Evolutionary conservation across 176 grass and related monocot genomes (phyloP).

Genomic region (Neostapfia colusana): DNA sequence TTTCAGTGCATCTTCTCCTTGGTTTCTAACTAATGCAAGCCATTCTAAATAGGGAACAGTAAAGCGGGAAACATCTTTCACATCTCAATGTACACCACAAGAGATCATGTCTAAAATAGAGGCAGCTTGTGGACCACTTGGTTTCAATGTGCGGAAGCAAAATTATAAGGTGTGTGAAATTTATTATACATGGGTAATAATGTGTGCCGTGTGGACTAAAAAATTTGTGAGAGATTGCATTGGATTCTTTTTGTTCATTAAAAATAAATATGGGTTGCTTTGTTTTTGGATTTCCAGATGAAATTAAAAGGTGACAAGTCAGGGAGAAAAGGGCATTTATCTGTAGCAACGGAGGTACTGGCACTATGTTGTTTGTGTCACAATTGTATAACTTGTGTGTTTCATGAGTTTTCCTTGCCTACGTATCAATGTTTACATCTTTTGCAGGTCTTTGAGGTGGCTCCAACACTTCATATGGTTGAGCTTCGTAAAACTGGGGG

Average conservation of each 20-base stretch:
- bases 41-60: slow-evolving; percentile 53
- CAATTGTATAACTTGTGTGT: background rate
- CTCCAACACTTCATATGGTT: slow-evolving; percentile 91
- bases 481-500: slow-evolving; percentile 97
- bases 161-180: slow-evolving; percentile 79
- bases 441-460: slow-evolving; percentile 94
- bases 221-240: background rate
- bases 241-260: background rate
- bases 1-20: background rate
- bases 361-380: background rate
- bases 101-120: slow-evolving; percentile 98
- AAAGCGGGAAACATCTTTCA: slow-evolving; percentile 83
- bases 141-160: slow-evolving; percentile 94
- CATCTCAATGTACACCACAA: slow-evolving; percentile 78
- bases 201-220: slow-evolving; percentile 8
- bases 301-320: slow-evolving; percentile 93
- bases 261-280: background rate
- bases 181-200: background rate
- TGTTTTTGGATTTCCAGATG: slow-evolving; percentile 56
- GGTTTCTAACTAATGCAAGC: slow-evolving; percentile 11
- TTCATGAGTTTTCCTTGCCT: background rate
- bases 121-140: slow-evolving; percentile 85
- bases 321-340: slow-evolving; percentile 92
- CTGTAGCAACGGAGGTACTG: slow-evolving; percentile 80
- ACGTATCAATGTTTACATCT: slow-evolving; percentile 6